phyloP scores from a whole-genome alignment of 768 basidiomycete species.

The Boletellus ananiceps region DNA sequence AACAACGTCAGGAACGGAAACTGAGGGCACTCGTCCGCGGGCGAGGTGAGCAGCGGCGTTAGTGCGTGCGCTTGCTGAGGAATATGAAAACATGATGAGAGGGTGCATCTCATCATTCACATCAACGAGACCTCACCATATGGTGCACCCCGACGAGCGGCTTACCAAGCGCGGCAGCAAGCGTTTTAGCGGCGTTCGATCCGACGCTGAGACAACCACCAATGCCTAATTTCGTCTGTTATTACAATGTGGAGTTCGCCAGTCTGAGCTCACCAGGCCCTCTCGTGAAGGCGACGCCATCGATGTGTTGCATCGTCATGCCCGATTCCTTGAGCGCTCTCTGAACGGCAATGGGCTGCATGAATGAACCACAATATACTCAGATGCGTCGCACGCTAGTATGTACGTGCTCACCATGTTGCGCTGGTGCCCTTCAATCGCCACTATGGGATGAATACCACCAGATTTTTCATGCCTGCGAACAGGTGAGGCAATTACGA shows the following conservation, averaged over 20 bases:
- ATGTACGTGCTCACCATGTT: slow-evolving; percentile 53
- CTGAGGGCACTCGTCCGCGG: slow-evolving; percentile 37
- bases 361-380: background rate
- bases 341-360: slow-evolving; percentile 68
- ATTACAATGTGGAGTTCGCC: background rate
- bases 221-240: slow-evolving; percentile 47
- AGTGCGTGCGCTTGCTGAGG: slow-evolving; percentile 88
- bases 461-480: slow-evolving; percentile 35
- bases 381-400: background rate
- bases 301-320: slow-evolving; percentile 56
- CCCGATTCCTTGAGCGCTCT: slow-evolving; percentile 64
- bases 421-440: slow-evolving; percentile 72
- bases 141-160: slow-evolving; percentile 91
- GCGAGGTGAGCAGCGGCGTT: slow-evolving; percentile 67
- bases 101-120: background rate
- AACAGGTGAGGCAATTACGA: background rate
- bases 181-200: slow-evolving; percentile 76
- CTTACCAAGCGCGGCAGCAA: slow-evolving; percentile 73
- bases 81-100: background rate
- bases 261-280: slow-evolving; percentile 58
- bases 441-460: slow-evolving; percentile 76
- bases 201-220: slow-evolving; percentile 76
- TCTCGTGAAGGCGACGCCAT: slow-evolving; percentile 88
- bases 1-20: slow-evolving; percentile 90
- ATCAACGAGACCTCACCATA: slow-evolving; percentile 56